A percentile compares a stretch with the other conserved stretches of the same genome.
These are phyloP conservation scores for Thalassiosira exigua DNA, from an alignment of 352 stramenopile species.

Conservation along the genomic window DNA sequence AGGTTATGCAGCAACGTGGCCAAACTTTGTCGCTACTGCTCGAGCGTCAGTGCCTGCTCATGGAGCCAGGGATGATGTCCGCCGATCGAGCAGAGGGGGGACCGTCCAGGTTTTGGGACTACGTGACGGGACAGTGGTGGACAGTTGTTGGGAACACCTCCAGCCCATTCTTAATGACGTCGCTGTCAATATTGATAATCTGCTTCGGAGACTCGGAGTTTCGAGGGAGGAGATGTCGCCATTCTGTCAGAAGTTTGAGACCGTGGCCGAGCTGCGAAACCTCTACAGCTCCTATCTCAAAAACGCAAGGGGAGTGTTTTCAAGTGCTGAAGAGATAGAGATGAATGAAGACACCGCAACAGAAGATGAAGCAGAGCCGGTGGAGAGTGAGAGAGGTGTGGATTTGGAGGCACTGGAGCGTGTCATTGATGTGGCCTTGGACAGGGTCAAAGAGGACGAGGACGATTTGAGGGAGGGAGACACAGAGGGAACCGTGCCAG, in stretches of 20 bases:
- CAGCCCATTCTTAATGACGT: background rate
- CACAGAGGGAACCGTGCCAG: too few species aligned
- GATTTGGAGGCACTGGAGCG: background rate
- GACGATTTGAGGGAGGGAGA: background rate
- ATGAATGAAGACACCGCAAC: too few species aligned
- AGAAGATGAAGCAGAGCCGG: too few species aligned
- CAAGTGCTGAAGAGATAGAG: too few species aligned
- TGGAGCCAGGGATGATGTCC: too few species aligned
- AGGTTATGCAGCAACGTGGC: background rate
- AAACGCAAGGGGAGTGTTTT: too few species aligned
- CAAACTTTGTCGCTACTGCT: background rate
- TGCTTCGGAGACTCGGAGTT: background rate
- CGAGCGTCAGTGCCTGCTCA: too few species aligned
- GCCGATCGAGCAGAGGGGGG: too few species aligned
- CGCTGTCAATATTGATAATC: background rate
- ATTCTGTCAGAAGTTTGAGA: background rate
- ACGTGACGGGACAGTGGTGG: background rate
- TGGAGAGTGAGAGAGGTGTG: background rate
- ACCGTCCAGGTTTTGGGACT: background rate
- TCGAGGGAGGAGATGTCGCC: background rate
- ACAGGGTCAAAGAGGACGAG: background rate
- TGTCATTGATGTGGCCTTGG: background rate
- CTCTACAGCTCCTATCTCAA: background rate
- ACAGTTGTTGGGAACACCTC: background rate
- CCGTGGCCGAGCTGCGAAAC: background rate